A percentile compares a stretch with the other conserved stretches of the same genome.
phyloP scores from a whole-genome alignment of 208 protist genomes.

The Herpetomonas samuelpessoai region DNA sequence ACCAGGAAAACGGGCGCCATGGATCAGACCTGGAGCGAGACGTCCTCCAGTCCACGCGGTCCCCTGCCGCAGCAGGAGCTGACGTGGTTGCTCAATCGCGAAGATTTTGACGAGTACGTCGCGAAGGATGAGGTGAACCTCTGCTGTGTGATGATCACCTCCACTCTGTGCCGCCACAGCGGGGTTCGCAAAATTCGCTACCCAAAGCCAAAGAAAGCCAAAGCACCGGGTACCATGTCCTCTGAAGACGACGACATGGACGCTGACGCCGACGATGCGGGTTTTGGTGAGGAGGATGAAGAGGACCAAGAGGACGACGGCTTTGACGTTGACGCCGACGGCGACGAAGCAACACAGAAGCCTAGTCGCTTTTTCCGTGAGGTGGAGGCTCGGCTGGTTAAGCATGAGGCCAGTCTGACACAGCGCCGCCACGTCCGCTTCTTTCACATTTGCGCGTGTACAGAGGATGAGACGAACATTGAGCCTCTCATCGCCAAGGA shows the following conservation, averaged over 20 bases:
- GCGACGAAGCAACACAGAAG: not conserved
- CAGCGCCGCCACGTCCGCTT: conserved; percentile 74
- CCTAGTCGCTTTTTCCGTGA: conserved; percentile 40
- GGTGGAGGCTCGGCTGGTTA: conserved; percentile 42
- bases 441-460: conserved; percentile 75
- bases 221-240: not conserved
- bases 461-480: conserved; percentile 65
- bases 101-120: conserved; percentile 66
- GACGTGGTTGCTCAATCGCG: conserved; percentile 49
- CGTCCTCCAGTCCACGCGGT: conserved; percentile 16
- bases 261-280: conserved; percentile 10
- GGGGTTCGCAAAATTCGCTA: conserved; percentile 48
- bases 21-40: conserved; percentile 31
- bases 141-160: conserved; percentile 73
- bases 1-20: too few species aligned
- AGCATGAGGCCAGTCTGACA: conserved; percentile 15
- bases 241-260: not conserved
- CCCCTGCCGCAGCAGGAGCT: conserved; percentile 45
- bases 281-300: conserved; percentile 8
- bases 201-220: conserved; percentile 22
- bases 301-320: conserved; percentile 26
- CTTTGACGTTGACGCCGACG: conserved; percentile 8
- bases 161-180: conserved; percentile 73
- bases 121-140: conserved; percentile 53
- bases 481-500: conserved; percentile 54